Evolutionary conservation across 2,329 filamentous ascomycete genomes (phyloP), one percentile per base, ranked within the genome.

Genomic region (Epichloe coenophiala): DNA sequence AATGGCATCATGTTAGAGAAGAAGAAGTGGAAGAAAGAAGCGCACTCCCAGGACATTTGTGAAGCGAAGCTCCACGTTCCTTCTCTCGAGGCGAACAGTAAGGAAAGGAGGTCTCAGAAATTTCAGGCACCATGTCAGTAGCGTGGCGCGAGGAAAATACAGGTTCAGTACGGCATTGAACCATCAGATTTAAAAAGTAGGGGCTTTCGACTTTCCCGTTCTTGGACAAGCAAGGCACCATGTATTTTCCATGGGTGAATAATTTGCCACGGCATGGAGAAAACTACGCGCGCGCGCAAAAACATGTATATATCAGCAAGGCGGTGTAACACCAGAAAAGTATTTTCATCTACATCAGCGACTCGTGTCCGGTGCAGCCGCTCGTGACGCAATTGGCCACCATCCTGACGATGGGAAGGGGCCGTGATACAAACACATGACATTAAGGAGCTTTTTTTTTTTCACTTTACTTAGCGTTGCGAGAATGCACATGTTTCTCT

Each of bases 1-100:
- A 59, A 54, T 56, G 31, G 33, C 50, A 41, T 17, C 11, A 57
- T 49, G 57, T 57, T 54, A 53, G 53, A 52, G 33, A 47, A n/a
- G n/a, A n/a, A 51, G 51, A 54, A 47, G 53, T 50, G 53, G 48
- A 40, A 47, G 52, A 42, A 36, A 19, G n/a, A 13, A 21, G 47
- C 33, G 35, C 4, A 12, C 33, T 9, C 19, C 15, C 35, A 27
- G 33, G 33, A 38, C n/a, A 42, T n/a, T 3, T 8, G 4, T 15
- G 12, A 33, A 38, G n/a, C 13, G 21, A 9, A 3, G 12, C 3
- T 35, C 23, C 6, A n/a, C n/a, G 11, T 17, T 36, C 2, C 17
- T n/a, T 8, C 33, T 8, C 33, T 2, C 33, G 12, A 6, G 12
- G 3, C 13, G 13, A 19, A 37, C 41, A 46, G 45, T 13, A 31